Conservation (phyloP, 1,139 yeast species). For the Taiozyma sp. region DNA sequence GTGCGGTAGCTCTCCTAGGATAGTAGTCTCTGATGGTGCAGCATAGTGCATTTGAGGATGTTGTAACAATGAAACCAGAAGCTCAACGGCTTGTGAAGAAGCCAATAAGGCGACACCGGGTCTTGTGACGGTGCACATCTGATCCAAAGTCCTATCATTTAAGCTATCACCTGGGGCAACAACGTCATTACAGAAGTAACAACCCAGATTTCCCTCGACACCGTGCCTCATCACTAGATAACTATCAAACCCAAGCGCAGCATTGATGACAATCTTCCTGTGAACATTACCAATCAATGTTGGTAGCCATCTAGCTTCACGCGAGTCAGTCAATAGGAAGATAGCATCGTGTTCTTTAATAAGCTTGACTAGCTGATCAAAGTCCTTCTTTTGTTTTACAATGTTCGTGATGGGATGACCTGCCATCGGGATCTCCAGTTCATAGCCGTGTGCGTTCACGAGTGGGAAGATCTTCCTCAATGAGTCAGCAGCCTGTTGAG, state of each 20-base stretch:
- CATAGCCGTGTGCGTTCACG: constrained; percentile 55
- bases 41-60: constrained; percentile 49
- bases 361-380: constrained; percentile 43
- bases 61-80: constrained; percentile 70
- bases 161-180: constrained; percentile 89
- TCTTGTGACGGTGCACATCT: constrained; percentile 97
- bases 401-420: constrained; percentile 77
- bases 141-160: constrained; percentile 83
- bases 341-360: constrained; percentile 68
- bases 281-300: constrained; percentile 68
- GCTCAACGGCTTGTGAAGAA: constrained; percentile 79
- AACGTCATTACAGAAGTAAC: constrained; percentile 94
- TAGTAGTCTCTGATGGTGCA: constrained; percentile 32
- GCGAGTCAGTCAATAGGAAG: constrained; percentile 82
- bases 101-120: constrained; percentile 95
- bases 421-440: constrained; percentile 86
- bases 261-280: constrained; percentile 74
- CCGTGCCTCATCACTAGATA: constrained; percentile 95
- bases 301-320: constrained; percentile 97
- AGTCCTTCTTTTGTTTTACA: constrained; percentile 42
- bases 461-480: constrained; percentile 73
- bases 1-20: constrained; percentile 76
- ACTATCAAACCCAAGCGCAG: constrained; percentile 93
- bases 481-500: constrained; percentile 68
- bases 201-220: constrained; percentile 48